Evolutionary conservation across 1,139 yeast species (phyloP), one percentile per base, ranked within the genome.

Genomic region (Debaryomyces fabryi): DNA sequence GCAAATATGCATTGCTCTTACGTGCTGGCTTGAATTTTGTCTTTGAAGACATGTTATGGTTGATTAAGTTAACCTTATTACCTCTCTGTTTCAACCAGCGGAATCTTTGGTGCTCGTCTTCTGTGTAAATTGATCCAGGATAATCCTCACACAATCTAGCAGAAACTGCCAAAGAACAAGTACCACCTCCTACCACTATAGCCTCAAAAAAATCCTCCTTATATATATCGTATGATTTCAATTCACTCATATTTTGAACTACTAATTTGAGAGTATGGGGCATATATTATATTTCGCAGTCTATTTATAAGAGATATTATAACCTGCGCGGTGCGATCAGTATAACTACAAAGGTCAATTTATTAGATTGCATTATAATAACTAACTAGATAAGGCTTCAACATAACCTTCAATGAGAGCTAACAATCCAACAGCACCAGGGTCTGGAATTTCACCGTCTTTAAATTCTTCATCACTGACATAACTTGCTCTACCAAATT

Each of bases 401-500:
- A 52, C 51, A 51, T 74, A 78, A 39, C 92, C 92, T 54, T 81
- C 80, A 46, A 86, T 68, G 49, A 86, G 72, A 23, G 86, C 89
- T 44, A 86, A 84, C 13, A 87, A 69, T 6, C 95, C 95, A 47
- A 86, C 81, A 1, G 98, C 97, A 57, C 98, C 98, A 2, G 98
- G 97, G 60, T 92, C 98, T 2, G 97, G 96, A 36, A 91, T 78
- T 1, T 83, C 84, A n/a, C 83, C 83, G 46, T 72, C 76, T 49
- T 69, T 60, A 48, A 75, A 70, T 50, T 83, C 88, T 21, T 80
- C 84, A 53, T 81, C 82, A 50, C 77, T 76, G 13, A 92, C 97
- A 62, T 92, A 92, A 7, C 96, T 87, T 12, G 98, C 96, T 63
- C 98, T 81, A 36, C 98, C 98, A 57, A 92, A 90, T 58, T 87